Percentiles rank a stretch among this genome's conserved stretches.
Conservation (phyloP, 352 stramenopile species). For the Pythium scleroteichum region DNA sequence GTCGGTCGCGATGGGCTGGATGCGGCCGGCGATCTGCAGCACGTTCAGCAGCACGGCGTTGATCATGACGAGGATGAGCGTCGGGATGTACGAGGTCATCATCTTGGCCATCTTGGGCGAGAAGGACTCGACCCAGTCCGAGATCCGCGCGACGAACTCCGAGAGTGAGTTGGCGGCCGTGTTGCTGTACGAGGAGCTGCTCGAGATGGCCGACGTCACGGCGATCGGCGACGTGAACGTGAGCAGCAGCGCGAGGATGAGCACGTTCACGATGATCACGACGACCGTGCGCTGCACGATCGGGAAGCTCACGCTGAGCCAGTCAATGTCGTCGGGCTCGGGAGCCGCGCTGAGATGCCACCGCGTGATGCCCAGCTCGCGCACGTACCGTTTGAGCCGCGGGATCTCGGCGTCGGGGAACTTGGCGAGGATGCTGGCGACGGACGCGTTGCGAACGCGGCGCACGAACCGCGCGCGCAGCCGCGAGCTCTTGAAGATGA, state of each 20-base stretch:
- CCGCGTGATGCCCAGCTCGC: conserved; percentile 71
- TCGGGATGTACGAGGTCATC: conserved; percentile 77
- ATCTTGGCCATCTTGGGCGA: conserved; percentile 83
- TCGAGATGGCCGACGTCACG: conserved; percentile 82
- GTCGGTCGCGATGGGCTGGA: conserved; percentile 84
- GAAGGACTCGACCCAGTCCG: conserved; percentile 53
- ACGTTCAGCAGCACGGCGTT: conserved; percentile 87
- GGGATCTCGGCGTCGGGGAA: conserved; percentile 66
- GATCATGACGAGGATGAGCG: conserved; percentile 87
- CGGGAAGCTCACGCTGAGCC: conserved; percentile 82
- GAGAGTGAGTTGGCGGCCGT: conserved; percentile 64
- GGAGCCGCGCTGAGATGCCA: conserved; percentile 78
- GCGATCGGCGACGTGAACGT: conserved; percentile 84
- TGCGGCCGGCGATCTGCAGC: conserved; percentile 73
- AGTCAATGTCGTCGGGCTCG: conserved; percentile 85
- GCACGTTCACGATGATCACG: conserved; percentile 73
- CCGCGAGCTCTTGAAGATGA: conserved; percentile 78
- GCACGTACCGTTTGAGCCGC: conserved; percentile 69
- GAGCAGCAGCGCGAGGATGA: conserved; percentile 73
- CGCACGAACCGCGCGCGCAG: conserved; percentile 77
- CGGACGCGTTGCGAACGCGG: conserved; percentile 70
- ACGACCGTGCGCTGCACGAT: conserved; percentile 77
- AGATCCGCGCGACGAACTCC: conserved; percentile 61
- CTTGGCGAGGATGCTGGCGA: conserved; percentile 71
- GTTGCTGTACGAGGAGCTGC: conserved; percentile 61